Conservation (phyloP, 148 eudicot genomes). For the Silene latifolia region DNA sequence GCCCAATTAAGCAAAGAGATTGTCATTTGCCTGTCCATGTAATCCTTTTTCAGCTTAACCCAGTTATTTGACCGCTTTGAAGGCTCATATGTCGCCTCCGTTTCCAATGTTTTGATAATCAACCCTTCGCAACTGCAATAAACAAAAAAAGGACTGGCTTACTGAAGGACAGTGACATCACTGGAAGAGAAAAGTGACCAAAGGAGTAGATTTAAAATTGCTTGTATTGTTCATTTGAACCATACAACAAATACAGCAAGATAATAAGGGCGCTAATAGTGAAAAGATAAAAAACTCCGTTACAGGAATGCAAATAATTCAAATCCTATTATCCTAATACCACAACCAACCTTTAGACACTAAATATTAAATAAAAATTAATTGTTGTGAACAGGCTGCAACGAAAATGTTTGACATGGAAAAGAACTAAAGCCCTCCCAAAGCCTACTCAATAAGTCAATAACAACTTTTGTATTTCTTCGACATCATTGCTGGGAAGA, state of each 20-base stretch:
- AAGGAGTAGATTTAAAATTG: background rate
- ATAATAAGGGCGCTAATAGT: background rate
- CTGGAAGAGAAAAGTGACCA: background rate
- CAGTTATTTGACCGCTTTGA: conserved; percentile 93
- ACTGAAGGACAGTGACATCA: conserved; percentile 1
- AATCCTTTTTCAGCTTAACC: conserved; percentile 93
- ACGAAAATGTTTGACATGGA: background rate
- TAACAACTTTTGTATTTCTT: background rate
- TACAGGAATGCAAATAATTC: background rate
- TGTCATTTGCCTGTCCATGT: conserved; percentile 71
- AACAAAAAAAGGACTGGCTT: background rate
- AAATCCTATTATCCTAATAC: background rate
- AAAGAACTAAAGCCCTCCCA: background rate
- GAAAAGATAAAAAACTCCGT: background rate
- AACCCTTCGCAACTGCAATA: conserved; percentile 79
- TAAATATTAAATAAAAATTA: background rate
- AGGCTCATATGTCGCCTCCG: conserved; percentile 96
- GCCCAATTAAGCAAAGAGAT: conserved; percentile 14
- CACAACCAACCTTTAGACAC: background rate
- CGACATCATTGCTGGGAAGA: conserved; percentile 9
- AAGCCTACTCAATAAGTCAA: background rate
- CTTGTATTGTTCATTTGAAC: background rate
- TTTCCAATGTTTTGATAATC: conserved; percentile 85
- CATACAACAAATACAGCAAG: background rate
- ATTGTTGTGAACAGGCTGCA: background rate